phyloP scores from a whole-genome alignment of 2,329 filamentous ascomycete species.

The Neophaeococcomyces aloes region DNA sequence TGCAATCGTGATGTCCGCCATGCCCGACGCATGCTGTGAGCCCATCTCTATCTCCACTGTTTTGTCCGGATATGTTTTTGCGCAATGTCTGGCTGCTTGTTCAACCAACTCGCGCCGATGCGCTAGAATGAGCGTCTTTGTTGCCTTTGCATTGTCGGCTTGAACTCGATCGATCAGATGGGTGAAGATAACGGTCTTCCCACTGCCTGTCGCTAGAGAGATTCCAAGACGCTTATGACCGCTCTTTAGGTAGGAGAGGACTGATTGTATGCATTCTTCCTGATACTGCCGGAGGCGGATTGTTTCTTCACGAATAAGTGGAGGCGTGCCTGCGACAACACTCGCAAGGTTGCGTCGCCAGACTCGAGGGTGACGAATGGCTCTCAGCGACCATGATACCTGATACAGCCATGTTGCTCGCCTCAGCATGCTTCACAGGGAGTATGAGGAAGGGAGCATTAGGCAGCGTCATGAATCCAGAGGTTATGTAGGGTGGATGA shows the following conservation, averaged over 20 bases:
- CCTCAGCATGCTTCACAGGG: constrained; percentile 18
- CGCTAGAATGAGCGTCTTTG: constrained; percentile 79
- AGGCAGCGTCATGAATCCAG: too few species aligned
- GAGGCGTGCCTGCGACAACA: constrained; percentile 12
- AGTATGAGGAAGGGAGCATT: neutral
- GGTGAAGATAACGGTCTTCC: constrained; percentile 95
- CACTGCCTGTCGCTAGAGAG: constrained; percentile 76
- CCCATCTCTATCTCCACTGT: constrained; percentile 89
- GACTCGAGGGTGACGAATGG: constrained; percentile 5
- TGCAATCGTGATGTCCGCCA: constrained; percentile 85
- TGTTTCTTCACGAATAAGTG: constrained; percentile 21
- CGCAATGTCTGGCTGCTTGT: constrained; percentile 81
- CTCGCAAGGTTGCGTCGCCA: constrained; percentile 22
- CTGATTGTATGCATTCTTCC: constrained; percentile 79
- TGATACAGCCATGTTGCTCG: constrained; percentile 24
- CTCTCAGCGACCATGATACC: constrained; percentile 10
- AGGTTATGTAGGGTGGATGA: too few species aligned
- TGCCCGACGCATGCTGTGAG: constrained; percentile 60
- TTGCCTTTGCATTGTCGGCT: constrained; percentile 45
- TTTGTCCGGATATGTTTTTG: constrained; percentile 66
- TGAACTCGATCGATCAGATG: constrained; percentile 74
- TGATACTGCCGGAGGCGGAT: constrained; percentile 72
- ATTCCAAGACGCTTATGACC: constrained; percentile 74
- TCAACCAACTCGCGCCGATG: constrained; percentile 90
- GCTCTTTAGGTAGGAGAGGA: constrained; percentile 55